Percentiles rank a stretch among this genome's conserved stretches.
Evolutionary conservation across 768 basidiomycete species (phyloP).

Genomic region (Hygrophoropsis aurantiaca): DNA sequence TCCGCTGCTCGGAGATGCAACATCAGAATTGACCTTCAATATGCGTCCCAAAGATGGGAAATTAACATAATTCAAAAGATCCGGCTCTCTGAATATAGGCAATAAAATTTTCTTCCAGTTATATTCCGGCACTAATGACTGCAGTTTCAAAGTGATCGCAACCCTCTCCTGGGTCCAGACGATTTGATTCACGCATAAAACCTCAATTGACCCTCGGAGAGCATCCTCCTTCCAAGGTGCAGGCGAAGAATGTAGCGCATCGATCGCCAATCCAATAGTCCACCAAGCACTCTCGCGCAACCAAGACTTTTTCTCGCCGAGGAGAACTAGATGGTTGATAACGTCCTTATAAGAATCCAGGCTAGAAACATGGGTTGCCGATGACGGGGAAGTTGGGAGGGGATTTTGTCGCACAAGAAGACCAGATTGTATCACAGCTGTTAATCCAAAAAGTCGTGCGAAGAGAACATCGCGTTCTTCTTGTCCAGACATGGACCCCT

Average conservation of each 20-base stretch:
- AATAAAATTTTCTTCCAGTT: slow-evolving; percentile 67
- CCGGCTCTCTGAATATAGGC: slow-evolving; percentile 75
- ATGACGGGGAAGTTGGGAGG: slow-evolving; percentile 51
- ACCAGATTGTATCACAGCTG: slow-evolving; percentile 82
- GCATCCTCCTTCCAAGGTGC: slow-evolving; percentile 75
- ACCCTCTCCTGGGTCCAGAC: slow-evolving; percentile 89
- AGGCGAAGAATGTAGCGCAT: slow-evolving; percentile 54
- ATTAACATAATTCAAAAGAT: slow-evolving; percentile 71
- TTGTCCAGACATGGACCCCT: slow-evolving; percentile 80
- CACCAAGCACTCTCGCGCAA: slow-evolving; percentile 91
- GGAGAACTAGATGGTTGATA: slow-evolving; percentile 56
- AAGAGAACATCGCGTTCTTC: slow-evolving; percentile 94
- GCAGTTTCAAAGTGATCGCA: slow-evolving; percentile 73
- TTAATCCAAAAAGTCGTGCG: slow-evolving; percentile 88
- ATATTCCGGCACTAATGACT: slow-evolving; percentile 54
- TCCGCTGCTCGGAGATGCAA: slow-evolving; percentile 8
- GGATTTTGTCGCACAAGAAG: slow-evolving; percentile 66
- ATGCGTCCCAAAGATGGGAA: slow-evolving; percentile 72
- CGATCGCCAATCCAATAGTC: slow-evolving; percentile 64
- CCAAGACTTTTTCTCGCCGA: slow-evolving; percentile 89
- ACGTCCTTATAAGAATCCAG: slow-evolving; percentile 57
- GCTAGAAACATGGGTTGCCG: slow-evolving; percentile 54
- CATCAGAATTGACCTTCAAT: slow-evolving; percentile 59
- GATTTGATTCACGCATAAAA: slow-evolving; percentile 36
- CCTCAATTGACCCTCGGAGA: slow-evolving; percentile 43